Evolutionary conservation across 768 basidiomycete genomes (phyloP).

Genomic region (Rhizopogon vinicolor): DNA sequence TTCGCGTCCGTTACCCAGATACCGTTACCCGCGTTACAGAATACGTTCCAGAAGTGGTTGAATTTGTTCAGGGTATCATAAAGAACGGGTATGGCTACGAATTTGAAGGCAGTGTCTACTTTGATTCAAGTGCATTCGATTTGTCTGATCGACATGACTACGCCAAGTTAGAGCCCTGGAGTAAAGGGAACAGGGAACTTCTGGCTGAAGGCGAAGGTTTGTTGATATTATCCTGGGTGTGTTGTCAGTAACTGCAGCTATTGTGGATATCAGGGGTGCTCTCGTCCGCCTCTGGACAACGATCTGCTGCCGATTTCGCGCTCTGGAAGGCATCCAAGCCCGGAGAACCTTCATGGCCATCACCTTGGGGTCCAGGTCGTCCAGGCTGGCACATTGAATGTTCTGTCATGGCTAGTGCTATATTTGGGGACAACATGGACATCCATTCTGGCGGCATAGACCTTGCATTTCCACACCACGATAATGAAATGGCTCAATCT

Average conservation of each 20-base stretch:
- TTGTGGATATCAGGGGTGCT: slow-evolving; percentile 44
- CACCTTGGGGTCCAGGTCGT: slow-evolving; percentile 92
- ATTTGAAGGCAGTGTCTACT: slow-evolving; percentile 84
- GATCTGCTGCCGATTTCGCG: slow-evolving; percentile 91
- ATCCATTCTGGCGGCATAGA: slow-evolving; percentile 98
- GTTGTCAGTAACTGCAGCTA: background rate
- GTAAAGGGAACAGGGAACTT: slow-evolving; percentile 86
- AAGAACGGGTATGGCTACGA: slow-evolving; percentile 77
- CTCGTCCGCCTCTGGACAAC: slow-evolving; percentile 54
- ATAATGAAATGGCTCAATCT: slow-evolving; percentile 97
- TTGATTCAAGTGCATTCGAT: slow-evolving; percentile 83
- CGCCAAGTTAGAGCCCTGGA: slow-evolving; percentile 95
- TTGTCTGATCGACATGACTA: slow-evolving; percentile 74
- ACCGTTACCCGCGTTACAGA: slow-evolving; percentile 94
- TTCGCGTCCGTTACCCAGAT: slow-evolving; percentile 84
- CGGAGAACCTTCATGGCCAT: slow-evolving; percentile 95
- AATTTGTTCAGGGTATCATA: slow-evolving; percentile 82
- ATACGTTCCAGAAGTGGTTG: slow-evolving; percentile 92
- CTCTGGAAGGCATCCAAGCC: slow-evolving; percentile 97
- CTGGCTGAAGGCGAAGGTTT: slow-evolving; percentile 91
- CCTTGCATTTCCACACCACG: slow-evolving; percentile 98
- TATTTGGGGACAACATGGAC: slow-evolving; percentile 90
- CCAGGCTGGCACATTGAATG: slow-evolving; percentile 99
- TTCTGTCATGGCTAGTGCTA: slow-evolving; percentile 93
- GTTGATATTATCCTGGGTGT: slow-evolving; percentile 5